Percentiles rank a stretch among this genome's conserved stretches.
phyloP scores from a whole-genome alignment of 176 grass and related monocot species.

The Melocanna baccifera region DNA sequence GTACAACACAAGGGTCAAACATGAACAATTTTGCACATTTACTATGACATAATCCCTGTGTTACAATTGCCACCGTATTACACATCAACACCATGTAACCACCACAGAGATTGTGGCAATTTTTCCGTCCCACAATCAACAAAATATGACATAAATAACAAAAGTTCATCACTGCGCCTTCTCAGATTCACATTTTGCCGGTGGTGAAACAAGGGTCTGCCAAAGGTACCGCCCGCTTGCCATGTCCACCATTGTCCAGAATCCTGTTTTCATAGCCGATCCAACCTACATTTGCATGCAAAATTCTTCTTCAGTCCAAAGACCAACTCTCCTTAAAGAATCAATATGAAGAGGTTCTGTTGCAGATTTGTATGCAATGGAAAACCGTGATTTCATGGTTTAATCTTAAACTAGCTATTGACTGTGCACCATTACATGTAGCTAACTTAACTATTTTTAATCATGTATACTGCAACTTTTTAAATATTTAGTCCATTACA shows the following conservation, averaged over 20 bases:
- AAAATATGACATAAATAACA: too few relatives aligned
- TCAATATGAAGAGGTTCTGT: not conserved
- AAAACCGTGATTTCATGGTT: not conserved
- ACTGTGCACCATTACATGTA: not conserved
- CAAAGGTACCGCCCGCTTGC: constrained; percentile 85
- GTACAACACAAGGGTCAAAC: constrained; percentile 10
- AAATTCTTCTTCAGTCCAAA: not conserved
- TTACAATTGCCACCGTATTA: constrained; percentile 9
- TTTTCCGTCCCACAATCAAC: too few relatives aligned
- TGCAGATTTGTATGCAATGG: not conserved
- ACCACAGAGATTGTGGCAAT: not conserved
- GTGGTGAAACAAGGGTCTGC: constrained; percentile 60
- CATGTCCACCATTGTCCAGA: constrained; percentile 95
- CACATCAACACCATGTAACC: not conserved
- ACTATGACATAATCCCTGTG: not conserved
- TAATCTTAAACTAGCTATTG: not conserved
- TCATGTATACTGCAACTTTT: not conserved
- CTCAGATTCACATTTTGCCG: constrained; percentile 32
- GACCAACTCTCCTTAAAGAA: not conserved
- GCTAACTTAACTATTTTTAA: not conserved
- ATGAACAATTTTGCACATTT: constrained; percentile 20
- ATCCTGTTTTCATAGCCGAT: constrained; percentile 58
- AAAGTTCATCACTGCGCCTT: constrained; percentile 42
- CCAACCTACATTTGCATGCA: constrained; percentile 49
- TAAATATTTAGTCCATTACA: not conserved